Conservation (phyloP, 2,329 filamentous ascomycete genomes). For the Lecanosticta acicola region DNA sequence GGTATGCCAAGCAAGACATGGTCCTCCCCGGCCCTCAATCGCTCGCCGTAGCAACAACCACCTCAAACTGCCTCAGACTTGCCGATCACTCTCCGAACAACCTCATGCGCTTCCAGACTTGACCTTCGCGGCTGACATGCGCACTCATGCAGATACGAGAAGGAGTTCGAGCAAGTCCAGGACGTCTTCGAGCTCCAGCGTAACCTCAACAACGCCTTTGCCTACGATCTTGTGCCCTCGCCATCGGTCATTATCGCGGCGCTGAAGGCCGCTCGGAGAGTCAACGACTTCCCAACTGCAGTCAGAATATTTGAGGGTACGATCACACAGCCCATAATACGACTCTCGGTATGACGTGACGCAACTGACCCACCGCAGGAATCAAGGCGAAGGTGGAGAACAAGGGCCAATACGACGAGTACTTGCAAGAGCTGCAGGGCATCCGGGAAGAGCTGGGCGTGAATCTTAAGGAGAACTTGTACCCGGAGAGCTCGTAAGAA, state of each 20-base stretch:
- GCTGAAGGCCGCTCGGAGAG: conserved; percentile 85
- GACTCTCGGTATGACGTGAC: too few relatives aligned
- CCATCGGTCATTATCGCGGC: conserved; percentile 85
- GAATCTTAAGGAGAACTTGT: conserved; percentile 85
- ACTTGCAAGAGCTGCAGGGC: conserved; percentile 86
- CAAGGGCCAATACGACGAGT: conserved; percentile 93
- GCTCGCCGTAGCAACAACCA: conserved; percentile 14
- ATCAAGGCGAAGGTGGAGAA: conserved; percentile 99
- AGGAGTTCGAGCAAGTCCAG: conserved; percentile 95
- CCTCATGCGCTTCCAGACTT: conserved; percentile 2
- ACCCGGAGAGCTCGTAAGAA: conserved; percentile 51
- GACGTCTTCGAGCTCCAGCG: conserved; percentile 98
- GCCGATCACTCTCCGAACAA: conserved; percentile 10
- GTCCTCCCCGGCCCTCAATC: conserved; percentile 11
- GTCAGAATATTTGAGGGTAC: conserved; percentile 97
- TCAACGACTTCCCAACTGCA: conserved; percentile 97
- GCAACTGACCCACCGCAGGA: conserved; percentile 49
- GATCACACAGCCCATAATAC: too few relatives aligned
- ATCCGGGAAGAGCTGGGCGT: conserved; percentile 92
- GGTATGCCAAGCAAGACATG: conserved; percentile 54
- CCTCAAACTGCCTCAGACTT: conserved; percentile 27
- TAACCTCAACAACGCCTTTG: conserved; percentile 99
- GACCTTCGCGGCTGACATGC: conserved; percentile 10
- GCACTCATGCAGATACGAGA: conserved; percentile 75
- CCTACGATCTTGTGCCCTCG: conserved; percentile 98